Evolutionary conservation across 1,284 basidiomycete species (phyloP).

Genomic region (Trichosporon coremiiforme): DNA sequence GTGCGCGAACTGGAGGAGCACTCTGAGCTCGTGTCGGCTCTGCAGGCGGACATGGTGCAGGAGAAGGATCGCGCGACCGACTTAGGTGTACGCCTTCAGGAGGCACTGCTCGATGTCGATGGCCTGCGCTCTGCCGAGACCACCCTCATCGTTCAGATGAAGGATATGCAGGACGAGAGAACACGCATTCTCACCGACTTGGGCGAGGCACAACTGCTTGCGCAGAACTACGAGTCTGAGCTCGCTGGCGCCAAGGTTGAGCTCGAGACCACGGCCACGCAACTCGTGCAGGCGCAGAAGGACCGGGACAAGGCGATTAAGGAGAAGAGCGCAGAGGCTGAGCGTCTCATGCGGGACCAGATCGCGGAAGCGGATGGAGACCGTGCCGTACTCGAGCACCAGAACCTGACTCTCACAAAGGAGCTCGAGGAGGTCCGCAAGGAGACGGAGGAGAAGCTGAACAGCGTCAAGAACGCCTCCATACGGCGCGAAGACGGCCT

Average conservation of each 20-base stretch:
- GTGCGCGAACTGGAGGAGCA: conserved; percentile 44
- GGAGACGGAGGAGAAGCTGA: conserved; percentile 50
- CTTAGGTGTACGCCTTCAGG: conserved; percentile 59
- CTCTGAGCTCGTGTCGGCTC: conserved; percentile 36
- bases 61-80: conserved; percentile 63
- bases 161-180: conserved; percentile 71
- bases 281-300: conserved; percentile 66
- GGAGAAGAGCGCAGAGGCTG: conserved; percentile 75
- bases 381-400: conserved; percentile 81
- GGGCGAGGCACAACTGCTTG: conserved; percentile 70
- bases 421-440: conserved; percentile 49
- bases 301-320: conserved; percentile 76
- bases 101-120: conserved; percentile 68
- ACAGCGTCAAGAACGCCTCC: conserved; percentile 48
- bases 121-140: conserved; percentile 61
- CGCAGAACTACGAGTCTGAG: conserved; percentile 72
- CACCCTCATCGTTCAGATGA: conserved; percentile 60
- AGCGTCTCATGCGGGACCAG: conserved; percentile 79
- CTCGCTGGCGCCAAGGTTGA: conserved; percentile 59
- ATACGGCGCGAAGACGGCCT: conserved; percentile 53
- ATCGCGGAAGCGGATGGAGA: conserved; percentile 89
- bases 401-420: conserved; percentile 73
- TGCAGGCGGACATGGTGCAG: conserved; percentile 60
- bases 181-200: conserved; percentile 67
- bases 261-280: conserved; percentile 58